Evolutionary conservation across 2,329 filamentous ascomycete species (phyloP).

Genomic region (Botrytis cinerea): DNA sequence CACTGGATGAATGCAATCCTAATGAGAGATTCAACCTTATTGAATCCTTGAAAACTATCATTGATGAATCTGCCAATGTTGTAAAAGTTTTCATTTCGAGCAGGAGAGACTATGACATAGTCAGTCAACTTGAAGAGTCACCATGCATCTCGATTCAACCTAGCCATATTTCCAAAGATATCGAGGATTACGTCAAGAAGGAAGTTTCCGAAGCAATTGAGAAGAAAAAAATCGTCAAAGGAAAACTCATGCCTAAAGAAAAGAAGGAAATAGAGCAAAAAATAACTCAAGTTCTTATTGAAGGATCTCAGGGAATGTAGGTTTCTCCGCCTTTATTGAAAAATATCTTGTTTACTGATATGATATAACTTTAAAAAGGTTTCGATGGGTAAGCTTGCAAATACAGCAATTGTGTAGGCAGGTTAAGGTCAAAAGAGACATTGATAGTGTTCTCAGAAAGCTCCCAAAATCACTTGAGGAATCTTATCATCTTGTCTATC

Average conservation of each 20-base stretch:
- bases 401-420: not conserved
- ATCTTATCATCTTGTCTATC: not conserved
- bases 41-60: not conserved
- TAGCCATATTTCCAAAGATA: not conserved
- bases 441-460: not conserved
- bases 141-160: not conserved
- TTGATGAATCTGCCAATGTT: not conserved
- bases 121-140: not conserved
- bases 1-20: not conserved
- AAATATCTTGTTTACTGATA: rapidly evolving
- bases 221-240: not conserved
- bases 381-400: not conserved
- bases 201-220: not conserved
- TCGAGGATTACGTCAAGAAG: not conserved
- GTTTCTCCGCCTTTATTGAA: not conserved
- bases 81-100: not conserved
- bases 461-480: not conserved
- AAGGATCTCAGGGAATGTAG: not conserved
- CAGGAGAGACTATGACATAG: not conserved
- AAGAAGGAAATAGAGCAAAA: not conserved
- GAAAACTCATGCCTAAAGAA: not conserved
- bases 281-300: not conserved
- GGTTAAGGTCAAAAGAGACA: not conserved
- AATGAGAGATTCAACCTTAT: not conserved
- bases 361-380: not conserved